Base-by-base conservation (phyloP, 352 stramenopile species). In the Globisporangium recalcitrans region DNA sequence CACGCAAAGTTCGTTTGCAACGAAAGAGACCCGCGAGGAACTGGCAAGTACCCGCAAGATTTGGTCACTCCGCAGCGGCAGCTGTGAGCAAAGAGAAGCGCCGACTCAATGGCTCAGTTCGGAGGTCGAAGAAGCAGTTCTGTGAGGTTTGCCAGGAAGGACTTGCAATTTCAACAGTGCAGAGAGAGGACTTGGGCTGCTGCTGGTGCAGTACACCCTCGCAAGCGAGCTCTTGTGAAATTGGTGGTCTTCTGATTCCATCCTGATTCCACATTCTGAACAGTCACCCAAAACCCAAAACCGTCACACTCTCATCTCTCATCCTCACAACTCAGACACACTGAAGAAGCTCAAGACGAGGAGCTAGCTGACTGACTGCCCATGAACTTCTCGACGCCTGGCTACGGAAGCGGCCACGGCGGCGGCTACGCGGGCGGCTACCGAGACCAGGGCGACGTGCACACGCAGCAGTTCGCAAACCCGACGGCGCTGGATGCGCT, bases 401-500 rank as follows among this genome's bases (percentile, higher is more conserved):
- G 73, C 49, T 64, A 68, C 22, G 55, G 63, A 5, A 55, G 65
- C 2, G 60, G 60, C 1, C 32, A 52, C 40, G 52, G 51, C 27
- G 55, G 56, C 1, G 60, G 58, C 6, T 68, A 74, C 55, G 61
- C 58, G 11, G 54, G 74, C 46, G 63, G 67, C 53, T 69, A 78
- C 73, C 60, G 67, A 60, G 58, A 62, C 22, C 60, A 74, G 51
- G 70, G 65, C 42, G 77, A 76, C 56, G 75, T 70, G 21, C 70
- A 60, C 26, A 69, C 60, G 36, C 63, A 59, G 11, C 56, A 73
- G 31, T 63, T 56, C 7, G 61, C 58, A 0, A 56, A 86, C n/a
- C 67, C 77, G 19, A 80, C 79, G 49, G 70, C 70, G n/a, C 68
- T 88, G 53, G 71, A 90, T 58, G 82, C 82, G 31, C 72, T 92